Evolutionary conservation across 768 basidiomycete genomes (phyloP).

Genomic region (Trametes punicea): DNA sequence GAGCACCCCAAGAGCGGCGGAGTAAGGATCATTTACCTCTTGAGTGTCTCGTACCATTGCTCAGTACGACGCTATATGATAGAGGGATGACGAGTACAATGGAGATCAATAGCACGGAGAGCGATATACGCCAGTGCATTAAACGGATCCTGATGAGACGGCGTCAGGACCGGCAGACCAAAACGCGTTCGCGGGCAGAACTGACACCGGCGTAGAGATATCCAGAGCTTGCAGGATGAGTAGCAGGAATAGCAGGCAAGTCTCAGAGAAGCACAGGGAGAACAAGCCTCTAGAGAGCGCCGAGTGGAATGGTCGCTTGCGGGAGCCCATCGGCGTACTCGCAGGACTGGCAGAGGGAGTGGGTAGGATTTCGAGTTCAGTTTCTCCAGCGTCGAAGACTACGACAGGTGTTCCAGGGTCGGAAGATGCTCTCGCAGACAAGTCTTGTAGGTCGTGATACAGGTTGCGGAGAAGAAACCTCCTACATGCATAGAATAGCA

Average conservation of each 20-base stretch:
- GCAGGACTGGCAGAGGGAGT: conserved; percentile 28
- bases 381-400: conserved; percentile 22
- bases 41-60: conserved; percentile 25
- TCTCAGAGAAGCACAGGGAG: conserved; percentile 70
- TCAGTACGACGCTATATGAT: conserved; percentile 56
- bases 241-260: conserved; percentile 66
- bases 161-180: not conserved
- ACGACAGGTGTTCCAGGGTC: conserved; percentile 10
- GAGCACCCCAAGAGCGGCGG: not conserved
- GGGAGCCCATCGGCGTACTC: not conserved
- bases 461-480: conserved; percentile 55
- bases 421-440: conserved; percentile 33
- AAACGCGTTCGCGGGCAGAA: conserved; percentile 2
- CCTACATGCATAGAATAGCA: conserved; percentile 56
- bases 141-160: conserved; percentile 49
- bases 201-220: conserved; percentile 53
- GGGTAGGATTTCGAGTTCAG: conserved; percentile 42
- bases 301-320: conserved; percentile 45
- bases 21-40: conserved; percentile 4
- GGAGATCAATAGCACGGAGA: conserved; percentile 53
- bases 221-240: conserved; percentile 68
- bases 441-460: conserved; percentile 54
- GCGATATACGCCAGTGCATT: conserved; percentile 66
- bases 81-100: conserved; percentile 69
- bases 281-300: conserved; percentile 57